phyloP scores from a whole-genome alignment of 768 basidiomycete species.

The Psilocybe cubensis region DNA sequence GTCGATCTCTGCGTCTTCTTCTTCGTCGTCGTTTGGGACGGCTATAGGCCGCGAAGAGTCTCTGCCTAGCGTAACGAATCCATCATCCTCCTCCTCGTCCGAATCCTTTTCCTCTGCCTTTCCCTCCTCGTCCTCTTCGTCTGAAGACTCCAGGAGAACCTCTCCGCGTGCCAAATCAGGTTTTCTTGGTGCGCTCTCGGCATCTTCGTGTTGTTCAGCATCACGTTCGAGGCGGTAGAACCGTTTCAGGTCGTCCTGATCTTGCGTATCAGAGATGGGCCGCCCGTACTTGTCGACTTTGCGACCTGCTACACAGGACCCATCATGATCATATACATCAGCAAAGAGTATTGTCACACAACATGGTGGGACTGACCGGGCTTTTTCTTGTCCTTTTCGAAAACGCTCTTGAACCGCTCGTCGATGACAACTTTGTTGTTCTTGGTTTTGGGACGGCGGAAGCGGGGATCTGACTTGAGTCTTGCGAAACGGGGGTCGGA shows the following conservation, averaged over 20 bases:
- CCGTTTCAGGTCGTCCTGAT: constrained; percentile 73
- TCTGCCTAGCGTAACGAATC: constrained; percentile 53
- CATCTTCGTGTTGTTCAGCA: constrained; percentile 42
- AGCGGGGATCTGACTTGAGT: constrained; percentile 90
- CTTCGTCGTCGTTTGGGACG: constrained; percentile 47
- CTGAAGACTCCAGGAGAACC: constrained; percentile 85
- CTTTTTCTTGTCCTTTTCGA: constrained; percentile 53
- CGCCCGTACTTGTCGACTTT: constrained; percentile 91
- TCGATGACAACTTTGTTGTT: constrained; percentile 86
- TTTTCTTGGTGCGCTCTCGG: constrained; percentile 36
- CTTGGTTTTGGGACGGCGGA: constrained; percentile 82
- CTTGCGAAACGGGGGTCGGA: constrained; percentile 89
- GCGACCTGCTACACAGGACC: constrained; percentile 48
- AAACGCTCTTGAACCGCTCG: constrained; percentile 85
- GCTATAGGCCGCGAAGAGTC: constrained; percentile 46
- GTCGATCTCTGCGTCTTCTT: constrained; percentile 68
- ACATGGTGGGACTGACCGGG: constrained; percentile 16
- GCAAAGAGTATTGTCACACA: not conserved
- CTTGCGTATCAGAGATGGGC: constrained; percentile 63
- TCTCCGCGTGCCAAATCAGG: constrained; percentile 92
- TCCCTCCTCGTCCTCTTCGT: constrained; percentile 61
- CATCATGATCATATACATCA: constrained; percentile 9
- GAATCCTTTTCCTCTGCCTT: constrained; percentile 28
- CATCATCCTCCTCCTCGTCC: constrained; percentile 47
- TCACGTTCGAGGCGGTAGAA: constrained; percentile 77